Conservation (phyloP, 1,284 basidiomycete species). For the Inonotus hispidus region DNA sequence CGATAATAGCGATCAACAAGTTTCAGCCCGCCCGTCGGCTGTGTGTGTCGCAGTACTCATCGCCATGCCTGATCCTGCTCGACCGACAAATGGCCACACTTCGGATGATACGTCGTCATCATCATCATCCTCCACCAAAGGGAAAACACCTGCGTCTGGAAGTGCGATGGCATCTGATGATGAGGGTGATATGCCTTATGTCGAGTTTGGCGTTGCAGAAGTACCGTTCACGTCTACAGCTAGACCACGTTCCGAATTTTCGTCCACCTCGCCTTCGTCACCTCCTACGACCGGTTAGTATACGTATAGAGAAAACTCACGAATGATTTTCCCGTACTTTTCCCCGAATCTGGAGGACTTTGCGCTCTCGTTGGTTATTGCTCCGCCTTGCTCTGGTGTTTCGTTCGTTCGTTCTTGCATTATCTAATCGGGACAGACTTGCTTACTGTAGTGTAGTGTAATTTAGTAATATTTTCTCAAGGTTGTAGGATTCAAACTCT, state of each 20-base stretch:
- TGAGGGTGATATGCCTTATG: constrained; percentile 38
- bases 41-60: constrained; percentile 44
- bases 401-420: too few relatives aligned
- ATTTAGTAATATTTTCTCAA: too few relatives aligned
- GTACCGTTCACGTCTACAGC: constrained; percentile 17
- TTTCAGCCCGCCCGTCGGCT: neutral
- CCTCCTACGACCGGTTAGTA: neutral
- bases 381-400: too few relatives aligned
- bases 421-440: too few relatives aligned
- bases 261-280: neutral
- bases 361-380: too few relatives aligned
- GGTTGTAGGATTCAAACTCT: too few relatives aligned
- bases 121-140: constrained; percentile 9
- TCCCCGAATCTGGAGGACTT: too few relatives aligned
- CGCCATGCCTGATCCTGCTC: constrained; percentile 42
- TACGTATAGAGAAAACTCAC: neutral
- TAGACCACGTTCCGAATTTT: neutral
- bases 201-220: constrained; percentile 45
- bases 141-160: neutral
- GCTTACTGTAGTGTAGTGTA: too few relatives aligned
- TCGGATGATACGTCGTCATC: constrained; percentile 5
- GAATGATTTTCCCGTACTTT: neutral
- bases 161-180: constrained; percentile 21
- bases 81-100: constrained; percentile 7
- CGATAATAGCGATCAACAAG: neutral